Conservation (phyloP, 2,329 filamentous ascomycete species). For the Colletotrichum aenigma region DNA sequence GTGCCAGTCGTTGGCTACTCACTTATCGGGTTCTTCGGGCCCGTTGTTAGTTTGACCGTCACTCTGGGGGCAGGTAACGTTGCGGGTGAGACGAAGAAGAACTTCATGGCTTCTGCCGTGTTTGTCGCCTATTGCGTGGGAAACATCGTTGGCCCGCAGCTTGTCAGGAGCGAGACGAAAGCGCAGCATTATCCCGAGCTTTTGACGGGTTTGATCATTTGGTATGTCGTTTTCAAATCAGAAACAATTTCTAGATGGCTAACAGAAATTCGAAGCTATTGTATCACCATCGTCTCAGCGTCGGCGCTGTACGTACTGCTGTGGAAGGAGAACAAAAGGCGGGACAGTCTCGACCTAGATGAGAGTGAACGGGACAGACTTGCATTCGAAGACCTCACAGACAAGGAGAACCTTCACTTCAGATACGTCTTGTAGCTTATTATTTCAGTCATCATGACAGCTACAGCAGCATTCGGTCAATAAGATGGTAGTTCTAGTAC, state of each 20-base stretch:
- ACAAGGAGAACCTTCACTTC: not conserved
- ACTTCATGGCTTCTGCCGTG: constrained; percentile 60
- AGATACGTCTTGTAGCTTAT: not conserved
- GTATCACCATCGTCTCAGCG: not conserved
- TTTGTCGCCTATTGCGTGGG: constrained; percentile 65
- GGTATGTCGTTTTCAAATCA: constrained; percentile 33
- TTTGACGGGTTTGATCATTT: constrained; percentile 61
- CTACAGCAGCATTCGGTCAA: no score
- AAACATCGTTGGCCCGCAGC: constrained; percentile 63
- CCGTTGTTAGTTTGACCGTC: constrained; percentile 49
- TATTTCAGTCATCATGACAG: not conserved
- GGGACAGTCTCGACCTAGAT: not conserved
- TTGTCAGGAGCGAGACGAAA: constrained; percentile 57
- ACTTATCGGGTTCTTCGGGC: constrained; percentile 62
- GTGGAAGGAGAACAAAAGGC: not conserved
- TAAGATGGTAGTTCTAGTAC: not conserved
- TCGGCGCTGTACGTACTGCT: not conserved
- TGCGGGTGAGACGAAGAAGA: constrained; percentile 64
- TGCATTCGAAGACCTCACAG: not conserved
- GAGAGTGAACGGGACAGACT: not conserved
- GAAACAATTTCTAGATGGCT: not conserved
- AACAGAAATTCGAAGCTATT: not conserved
- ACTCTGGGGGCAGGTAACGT: constrained; percentile 47
- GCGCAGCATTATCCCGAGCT: constrained; percentile 58
- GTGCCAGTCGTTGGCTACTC: constrained; percentile 61